Base-by-base conservation (phyloP, 331 rosid species). In the Quercus tomentella region DNA sequence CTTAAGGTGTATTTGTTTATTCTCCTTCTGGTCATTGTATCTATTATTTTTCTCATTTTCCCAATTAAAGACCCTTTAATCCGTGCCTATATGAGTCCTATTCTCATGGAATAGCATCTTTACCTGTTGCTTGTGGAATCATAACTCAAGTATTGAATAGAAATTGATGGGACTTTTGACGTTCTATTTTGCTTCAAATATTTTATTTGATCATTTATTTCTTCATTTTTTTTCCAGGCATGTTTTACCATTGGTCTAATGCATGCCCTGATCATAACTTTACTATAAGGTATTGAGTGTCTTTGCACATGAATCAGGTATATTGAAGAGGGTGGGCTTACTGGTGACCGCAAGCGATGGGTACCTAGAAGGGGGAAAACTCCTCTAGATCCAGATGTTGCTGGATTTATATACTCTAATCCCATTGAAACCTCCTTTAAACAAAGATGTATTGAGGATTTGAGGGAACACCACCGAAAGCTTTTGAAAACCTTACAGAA, bases 291-390 rank as follows among this genome's bases (percentile, higher is more conserved):
- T 77, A 45, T 75, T 69, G 60, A 51, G 83, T 69, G 15, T 79
- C 70, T 75, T 68, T 79, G 52, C 82, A 58, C 76, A 82, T 86
- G 82, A 82, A 84, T 66, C 89, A 96, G 98, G 79, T 95, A 95
- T 78, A 57, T 91, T 83, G 88, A 80, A 55, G 98, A 95, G 90
- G 99, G 99, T 74, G 99, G 99, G 72, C 98, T 93, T 63, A 93
- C 97, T 33, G 98, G 99, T 83, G 98, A 93, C 73, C 97, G 99
- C 79, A 95, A 91, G 84, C 87, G 97, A 56, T 95, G 98, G 99
- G 99, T 95, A 45, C 98, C 98, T 82, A 88, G 93, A 75, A 83
- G 90, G 82, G 99, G 99, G 67, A 95, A 90, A 89, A 88, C 91
- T 41, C 99, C 99, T 84, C 87, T 93, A 52, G 99, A 95, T 88